phyloP scores from a whole-genome alignment of 1,284 basidiomycete genomes.

The Calocybe gambosa region DNA sequence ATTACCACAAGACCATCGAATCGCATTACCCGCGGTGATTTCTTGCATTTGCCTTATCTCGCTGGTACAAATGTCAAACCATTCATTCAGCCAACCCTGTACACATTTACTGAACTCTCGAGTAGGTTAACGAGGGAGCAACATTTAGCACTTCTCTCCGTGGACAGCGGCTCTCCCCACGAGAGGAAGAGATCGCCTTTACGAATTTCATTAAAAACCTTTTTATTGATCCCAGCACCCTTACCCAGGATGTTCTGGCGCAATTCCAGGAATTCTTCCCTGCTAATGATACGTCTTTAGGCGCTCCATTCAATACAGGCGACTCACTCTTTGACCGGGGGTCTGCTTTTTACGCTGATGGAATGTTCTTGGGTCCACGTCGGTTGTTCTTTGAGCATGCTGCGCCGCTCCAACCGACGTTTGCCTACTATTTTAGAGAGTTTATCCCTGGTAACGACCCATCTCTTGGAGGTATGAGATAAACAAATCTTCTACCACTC shows the following conservation, averaged over 20 bases:
- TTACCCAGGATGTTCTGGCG: slow-evolving; percentile 33
- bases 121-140: slow-evolving; percentile 48
- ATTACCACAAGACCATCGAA: slow-evolving; percentile 41
- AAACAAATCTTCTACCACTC: background rate
- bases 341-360: slow-evolving; percentile 49
- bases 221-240: slow-evolving; percentile 43
- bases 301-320: slow-evolving; percentile 49
- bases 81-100: background rate
- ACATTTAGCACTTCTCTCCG: slow-evolving; percentile 33
- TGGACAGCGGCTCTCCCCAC: slow-evolving; percentile 29
- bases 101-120: background rate
- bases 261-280: slow-evolving; percentile 38
- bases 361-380: slow-evolving; percentile 47
- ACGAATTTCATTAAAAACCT: slow-evolving; percentile 39
- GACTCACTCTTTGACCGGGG: slow-evolving; percentile 54
- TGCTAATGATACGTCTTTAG: slow-evolving; percentile 37
- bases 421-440: slow-evolving; percentile 49
- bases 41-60: slow-evolving; percentile 48
- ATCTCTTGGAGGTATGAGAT: slow-evolving; percentile 33
- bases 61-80: slow-evolving; percentile 44
- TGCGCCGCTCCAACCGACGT: slow-evolving; percentile 41
- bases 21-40: slow-evolving; percentile 42
- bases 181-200: slow-evolving; percentile 35
- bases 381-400: slow-evolving; percentile 44
- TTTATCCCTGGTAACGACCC: slow-evolving; percentile 46